Percentiles rank a stretch among this genome's conserved stretches.
Evolutionary conservation across 2,329 filamentous ascomycete species (phyloP).

Genomic region (Xylariaceae sp.): DNA sequence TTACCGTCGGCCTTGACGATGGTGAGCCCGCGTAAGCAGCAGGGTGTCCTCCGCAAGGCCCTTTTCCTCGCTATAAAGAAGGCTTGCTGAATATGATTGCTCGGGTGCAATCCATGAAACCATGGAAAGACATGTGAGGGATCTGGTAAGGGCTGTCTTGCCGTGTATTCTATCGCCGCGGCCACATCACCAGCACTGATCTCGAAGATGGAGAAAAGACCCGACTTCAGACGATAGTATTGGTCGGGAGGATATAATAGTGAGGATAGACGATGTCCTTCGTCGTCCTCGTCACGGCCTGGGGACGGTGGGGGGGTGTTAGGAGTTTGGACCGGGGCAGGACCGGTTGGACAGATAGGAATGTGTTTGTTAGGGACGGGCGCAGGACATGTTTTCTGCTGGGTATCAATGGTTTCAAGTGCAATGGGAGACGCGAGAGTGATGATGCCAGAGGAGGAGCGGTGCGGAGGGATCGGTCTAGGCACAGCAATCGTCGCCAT

Average conservation of each 20-base stretch:
- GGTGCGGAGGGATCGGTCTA: conserved; percentile 53
- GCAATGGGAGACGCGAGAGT: conserved; percentile 49
- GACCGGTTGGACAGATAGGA: conserved; percentile 85
- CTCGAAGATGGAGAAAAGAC: conserved; percentile 69
- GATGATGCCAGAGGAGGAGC: conserved; percentile 50
- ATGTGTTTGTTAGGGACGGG: conserved; percentile 87
- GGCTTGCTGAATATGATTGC: conserved; percentile 85
- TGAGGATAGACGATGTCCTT: conserved; percentile 55
- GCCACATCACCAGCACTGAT: conserved; percentile 73
- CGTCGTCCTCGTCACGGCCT: conserved; percentile 56
- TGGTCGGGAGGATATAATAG: conserved; percentile 75
- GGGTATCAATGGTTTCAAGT: conserved; percentile 47
- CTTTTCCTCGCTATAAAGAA: conserved; percentile 85
- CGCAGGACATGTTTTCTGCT: conserved; percentile 39
- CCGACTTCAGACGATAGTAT: conserved; percentile 59
- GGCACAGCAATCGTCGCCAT: conserved; percentile 64
- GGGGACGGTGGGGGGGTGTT: conserved; percentile 72
- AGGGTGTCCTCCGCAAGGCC: conserved; percentile 71
- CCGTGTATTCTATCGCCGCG: conserved; percentile 74
- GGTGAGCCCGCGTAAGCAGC: conserved; percentile 80
- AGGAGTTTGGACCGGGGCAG: conserved; percentile 60
- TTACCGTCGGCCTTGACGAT: conserved; percentile 90
- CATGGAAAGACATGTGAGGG: conserved; percentile 91
- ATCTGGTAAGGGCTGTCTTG: conserved; percentile 82
- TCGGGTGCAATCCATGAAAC: conserved; percentile 89